Conservation (phyloP, 75 land plant species). For the Pinus taeda region DNA sequence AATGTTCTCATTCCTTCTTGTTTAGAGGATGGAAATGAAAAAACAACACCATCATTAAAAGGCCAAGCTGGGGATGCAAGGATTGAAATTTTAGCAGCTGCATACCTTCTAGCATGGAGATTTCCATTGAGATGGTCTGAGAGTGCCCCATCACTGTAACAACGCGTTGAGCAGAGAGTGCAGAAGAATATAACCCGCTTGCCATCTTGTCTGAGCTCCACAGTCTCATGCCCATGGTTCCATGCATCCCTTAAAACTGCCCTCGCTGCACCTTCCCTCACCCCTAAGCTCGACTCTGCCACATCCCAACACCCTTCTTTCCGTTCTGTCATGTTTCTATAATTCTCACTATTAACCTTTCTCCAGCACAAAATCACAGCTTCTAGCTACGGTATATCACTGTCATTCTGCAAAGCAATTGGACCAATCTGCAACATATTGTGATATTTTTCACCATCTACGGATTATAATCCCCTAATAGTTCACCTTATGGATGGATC, state of each 20-base stretch:
- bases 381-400: no score
- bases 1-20: neutral
- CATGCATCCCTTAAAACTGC: constrained; percentile 63
- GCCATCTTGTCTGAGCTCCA: constrained; percentile 79
- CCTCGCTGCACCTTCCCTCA: constrained; percentile 64
- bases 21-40: constrained; percentile 31
- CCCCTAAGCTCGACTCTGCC: no score
- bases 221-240: constrained; percentile 61
- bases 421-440: no score
- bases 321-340: no score
- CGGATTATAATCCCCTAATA: no score
- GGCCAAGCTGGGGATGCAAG: constrained; percentile 49
- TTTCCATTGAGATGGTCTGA: constrained; percentile 75
- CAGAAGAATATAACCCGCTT: constrained; percentile 76
- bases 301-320: no score
- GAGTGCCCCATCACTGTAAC: constrained; percentile 73
- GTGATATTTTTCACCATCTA: no score
- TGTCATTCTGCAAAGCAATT: no score
- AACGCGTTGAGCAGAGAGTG: constrained; percentile 64
- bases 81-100: constrained; percentile 37
- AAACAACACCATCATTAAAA: constrained; percentile 61
- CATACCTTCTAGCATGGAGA: constrained; percentile 49
- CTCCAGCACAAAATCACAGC: no score
- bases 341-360: no score
- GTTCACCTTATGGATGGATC: no score